A percentile compares a stretch with the other conserved stretches of the same genome.
These are phyloP conservation scores for Albifimbria verrucaria DNA, from an alignment of 2,329 filamentous ascomycete species.

Conservation along the genomic window DNA sequence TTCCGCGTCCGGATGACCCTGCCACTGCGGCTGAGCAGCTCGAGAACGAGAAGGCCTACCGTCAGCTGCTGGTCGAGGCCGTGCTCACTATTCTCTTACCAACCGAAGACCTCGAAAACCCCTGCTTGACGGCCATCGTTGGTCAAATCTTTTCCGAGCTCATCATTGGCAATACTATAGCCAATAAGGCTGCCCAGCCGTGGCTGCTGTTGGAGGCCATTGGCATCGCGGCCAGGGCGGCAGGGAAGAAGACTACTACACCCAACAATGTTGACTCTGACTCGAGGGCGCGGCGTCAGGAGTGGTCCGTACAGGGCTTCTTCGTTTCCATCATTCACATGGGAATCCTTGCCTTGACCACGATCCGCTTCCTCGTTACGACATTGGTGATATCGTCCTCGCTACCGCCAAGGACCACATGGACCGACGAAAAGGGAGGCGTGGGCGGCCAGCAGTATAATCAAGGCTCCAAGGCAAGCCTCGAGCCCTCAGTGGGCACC, in stretches of 20 bases:
- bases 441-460: slow-evolving; percentile 15
- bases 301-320: slow-evolving; percentile 41
- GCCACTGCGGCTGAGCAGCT: slow-evolving; percentile 57
- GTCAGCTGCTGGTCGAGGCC: slow-evolving; percentile 82
- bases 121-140: slow-evolving; percentile 77
- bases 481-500: slow-evolving; percentile 11
- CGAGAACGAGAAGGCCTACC: slow-evolving; percentile 78
- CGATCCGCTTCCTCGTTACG: slow-evolving; percentile 62
- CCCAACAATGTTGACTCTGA: slow-evolving; percentile 14
- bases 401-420: slow-evolving; percentile 50
- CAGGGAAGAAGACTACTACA: slow-evolving; percentile 23
- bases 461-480: slow-evolving; percentile 11
- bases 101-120: slow-evolving; percentile 87
- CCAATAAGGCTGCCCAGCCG: slow-evolving; percentile 77
- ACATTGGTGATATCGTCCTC: slow-evolving; percentile 67
- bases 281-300: slow-evolving; percentile 12
- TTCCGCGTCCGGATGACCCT: slow-evolving; percentile 57
- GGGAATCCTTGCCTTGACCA: slow-evolving; percentile 53
- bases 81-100: slow-evolving; percentile 81
- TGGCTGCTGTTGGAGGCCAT: slow-evolving; percentile 87
- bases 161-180: slow-evolving; percentile 78
- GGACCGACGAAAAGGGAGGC: slow-evolving; percentile 19
- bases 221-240: slow-evolving; percentile 60
- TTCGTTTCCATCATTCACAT: slow-evolving; percentile 58
- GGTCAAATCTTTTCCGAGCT: slow-evolving; percentile 87